phyloP scores from a whole-genome alignment of 768 basidiomycete species.

The Fomitopsis pulvina region DNA sequence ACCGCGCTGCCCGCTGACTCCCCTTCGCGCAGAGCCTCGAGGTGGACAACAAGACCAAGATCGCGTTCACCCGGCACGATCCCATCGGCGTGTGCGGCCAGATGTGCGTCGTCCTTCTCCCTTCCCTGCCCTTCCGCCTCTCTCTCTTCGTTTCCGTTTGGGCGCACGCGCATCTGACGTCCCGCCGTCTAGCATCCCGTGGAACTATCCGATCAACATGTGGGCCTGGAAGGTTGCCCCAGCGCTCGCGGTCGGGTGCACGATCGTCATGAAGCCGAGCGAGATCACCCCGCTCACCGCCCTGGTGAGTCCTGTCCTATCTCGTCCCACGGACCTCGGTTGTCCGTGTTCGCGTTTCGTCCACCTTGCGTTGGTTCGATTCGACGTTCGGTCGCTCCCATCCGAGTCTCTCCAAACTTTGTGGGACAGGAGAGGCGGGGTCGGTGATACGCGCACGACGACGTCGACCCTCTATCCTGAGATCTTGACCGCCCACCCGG shows the following conservation, averaged over 20 bases:
- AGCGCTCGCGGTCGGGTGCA: conserved; percentile 86
- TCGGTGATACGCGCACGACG: no score
- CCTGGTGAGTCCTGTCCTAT: conserved; percentile 36
- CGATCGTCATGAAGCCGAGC: conserved; percentile 93
- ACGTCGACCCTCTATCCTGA: no score
- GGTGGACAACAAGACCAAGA: conserved; percentile 70
- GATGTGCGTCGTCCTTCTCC: conserved; percentile 45
- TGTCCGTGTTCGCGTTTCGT: no score
- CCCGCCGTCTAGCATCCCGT: conserved; percentile 57
- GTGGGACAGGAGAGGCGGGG: no score
- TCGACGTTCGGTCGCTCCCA: no score
- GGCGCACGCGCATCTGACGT: neutral
- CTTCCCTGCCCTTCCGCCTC: neutral
- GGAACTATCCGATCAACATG: conserved; percentile 91
- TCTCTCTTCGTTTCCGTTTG: neutral
- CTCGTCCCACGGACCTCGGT: neutral
- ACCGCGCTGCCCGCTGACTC: neutral
- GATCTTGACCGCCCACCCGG: no score
- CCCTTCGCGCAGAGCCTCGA: conserved; percentile 54
- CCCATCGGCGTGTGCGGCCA: conserved; percentile 95
- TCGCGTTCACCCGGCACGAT: conserved; percentile 83
- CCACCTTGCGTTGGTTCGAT: no score
- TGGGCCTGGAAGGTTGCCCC: conserved; percentile 94
- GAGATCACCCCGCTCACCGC: conserved; percentile 83
- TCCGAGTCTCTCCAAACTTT: no score